These are phyloP conservation scores for Psidium guajava DNA, from an alignment of 345 rosid species.

Conservation along the genomic window DNA sequence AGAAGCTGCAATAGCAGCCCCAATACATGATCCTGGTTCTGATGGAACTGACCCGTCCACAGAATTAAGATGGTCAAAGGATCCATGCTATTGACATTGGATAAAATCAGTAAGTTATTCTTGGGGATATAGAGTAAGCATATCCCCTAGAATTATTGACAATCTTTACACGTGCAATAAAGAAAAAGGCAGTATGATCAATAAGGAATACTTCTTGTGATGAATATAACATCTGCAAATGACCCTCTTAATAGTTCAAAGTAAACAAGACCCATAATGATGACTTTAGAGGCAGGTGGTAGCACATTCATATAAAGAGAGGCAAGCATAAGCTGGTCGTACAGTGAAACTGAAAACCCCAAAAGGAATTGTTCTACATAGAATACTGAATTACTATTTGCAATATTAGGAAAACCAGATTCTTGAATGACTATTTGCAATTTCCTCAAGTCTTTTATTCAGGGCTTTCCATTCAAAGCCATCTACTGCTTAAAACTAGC, in stretches of 20 bases:
- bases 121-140: not conserved
- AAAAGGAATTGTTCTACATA: not conserved
- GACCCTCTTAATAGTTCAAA: not conserved
- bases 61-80: slow-evolving; percentile 44
- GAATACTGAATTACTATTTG: not conserved
- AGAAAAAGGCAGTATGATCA: not conserved
- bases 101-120: not conserved
- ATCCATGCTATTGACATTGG: slow-evolving; percentile 38
- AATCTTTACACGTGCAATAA: not conserved
- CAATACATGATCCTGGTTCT: slow-evolving; percentile 70
- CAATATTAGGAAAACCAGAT: not conserved
- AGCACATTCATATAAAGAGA: not conserved
- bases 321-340: not conserved
- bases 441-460: not conserved
- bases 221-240: not conserved
- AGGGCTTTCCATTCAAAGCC: not conserved
- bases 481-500: not conserved
- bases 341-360: not conserved
- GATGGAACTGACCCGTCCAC: slow-evolving; percentile 34
- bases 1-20: slow-evolving; percentile 90
- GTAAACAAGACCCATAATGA: not conserved
- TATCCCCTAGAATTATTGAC: not conserved
- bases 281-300: not conserved
- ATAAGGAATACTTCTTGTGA: not conserved
- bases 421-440: not conserved